These are phyloP conservation scores for Erodium trifolium DNA, from an alignment of 441 rosid genomes.

Conservation along the genomic window DNA sequence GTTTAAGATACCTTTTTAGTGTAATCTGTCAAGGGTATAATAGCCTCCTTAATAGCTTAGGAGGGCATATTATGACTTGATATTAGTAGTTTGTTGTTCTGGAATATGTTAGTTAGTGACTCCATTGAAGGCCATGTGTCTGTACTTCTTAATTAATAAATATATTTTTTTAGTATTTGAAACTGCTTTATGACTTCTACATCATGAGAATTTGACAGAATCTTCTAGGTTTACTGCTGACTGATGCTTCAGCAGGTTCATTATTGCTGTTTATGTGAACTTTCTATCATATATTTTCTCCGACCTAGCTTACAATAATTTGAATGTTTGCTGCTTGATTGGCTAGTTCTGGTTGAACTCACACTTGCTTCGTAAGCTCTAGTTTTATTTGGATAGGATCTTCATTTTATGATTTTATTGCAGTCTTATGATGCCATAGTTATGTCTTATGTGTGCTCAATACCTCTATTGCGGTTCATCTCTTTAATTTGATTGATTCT, in stretches of 20 bases:
- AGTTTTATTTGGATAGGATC: neutral
- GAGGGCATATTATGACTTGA: neutral
- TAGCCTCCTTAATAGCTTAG: neutral
- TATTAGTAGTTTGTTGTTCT: neutral
- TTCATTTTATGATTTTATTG: neutral
- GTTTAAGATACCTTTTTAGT: neutral
- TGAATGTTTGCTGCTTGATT: neutral
- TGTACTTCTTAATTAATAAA: neutral
- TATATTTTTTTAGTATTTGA: neutral
- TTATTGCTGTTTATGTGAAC: neutral
- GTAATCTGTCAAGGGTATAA: neutral
- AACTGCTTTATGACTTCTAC: neutral
- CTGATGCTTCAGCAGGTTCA: neutral
- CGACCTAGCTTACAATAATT: neutral
- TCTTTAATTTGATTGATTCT: slow-evolving; percentile 5
- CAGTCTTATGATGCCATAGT: neutral
- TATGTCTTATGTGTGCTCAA: neutral
- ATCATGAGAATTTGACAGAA: neutral
- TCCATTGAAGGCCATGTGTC: neutral
- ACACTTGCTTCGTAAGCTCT: neutral
- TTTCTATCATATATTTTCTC: neutral
- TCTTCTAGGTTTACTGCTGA: neutral
- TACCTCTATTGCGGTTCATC: neutral
- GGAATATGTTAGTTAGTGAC: neutral
- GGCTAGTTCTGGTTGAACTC: neutral